A percentile compares a stretch with the other conserved stretches of the same genome.
phyloP scores from a whole-genome alignment of 306 rosid species.

The Trifolium dubium region DNA sequence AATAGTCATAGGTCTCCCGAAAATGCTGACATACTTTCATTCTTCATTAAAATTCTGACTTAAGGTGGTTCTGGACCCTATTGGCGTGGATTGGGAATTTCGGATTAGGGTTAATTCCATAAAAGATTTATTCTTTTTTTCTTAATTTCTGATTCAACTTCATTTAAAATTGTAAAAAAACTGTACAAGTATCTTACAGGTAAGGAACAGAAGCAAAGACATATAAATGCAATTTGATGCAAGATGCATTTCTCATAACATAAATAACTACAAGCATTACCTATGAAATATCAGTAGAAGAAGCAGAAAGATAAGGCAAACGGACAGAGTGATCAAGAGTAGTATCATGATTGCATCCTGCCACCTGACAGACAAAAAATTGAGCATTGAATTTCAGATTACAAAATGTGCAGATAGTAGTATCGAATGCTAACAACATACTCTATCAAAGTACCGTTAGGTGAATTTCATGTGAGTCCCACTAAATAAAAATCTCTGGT shows the following conservation, averaged over 20 bases:
- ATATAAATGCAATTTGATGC: constrained; percentile 37
- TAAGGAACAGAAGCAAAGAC: constrained; percentile 22
- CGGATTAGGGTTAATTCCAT: background rate
- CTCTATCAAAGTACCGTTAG: background rate
- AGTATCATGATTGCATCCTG: constrained; percentile 76
- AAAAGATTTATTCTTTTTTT: background rate
- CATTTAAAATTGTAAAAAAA: background rate
- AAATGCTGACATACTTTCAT: constrained; percentile 3
- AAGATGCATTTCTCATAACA: constrained; percentile 8
- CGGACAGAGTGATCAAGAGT: constrained; percentile 64
- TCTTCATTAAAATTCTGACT: background rate
- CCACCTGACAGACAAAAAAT: constrained; percentile 80
- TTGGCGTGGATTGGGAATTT: background rate
- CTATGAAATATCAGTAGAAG: constrained; percentile 87
- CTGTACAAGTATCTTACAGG: constrained; percentile 10
- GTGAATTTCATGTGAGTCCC: constrained; percentile 1
- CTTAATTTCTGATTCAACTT: background rate
- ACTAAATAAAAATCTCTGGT: background rate
- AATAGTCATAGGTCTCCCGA: background rate
- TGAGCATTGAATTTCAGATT: constrained; percentile 37
- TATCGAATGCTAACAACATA: background rate
- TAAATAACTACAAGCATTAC: constrained; percentile 47
- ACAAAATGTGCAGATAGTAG: constrained; percentile 26
- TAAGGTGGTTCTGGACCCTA: background rate
- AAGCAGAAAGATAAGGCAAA: constrained; percentile 70